These are phyloP conservation scores for Fragaria ananassa DNA, from an alignment of 306 rosid genomes.

Conservation along the genomic window DNA sequence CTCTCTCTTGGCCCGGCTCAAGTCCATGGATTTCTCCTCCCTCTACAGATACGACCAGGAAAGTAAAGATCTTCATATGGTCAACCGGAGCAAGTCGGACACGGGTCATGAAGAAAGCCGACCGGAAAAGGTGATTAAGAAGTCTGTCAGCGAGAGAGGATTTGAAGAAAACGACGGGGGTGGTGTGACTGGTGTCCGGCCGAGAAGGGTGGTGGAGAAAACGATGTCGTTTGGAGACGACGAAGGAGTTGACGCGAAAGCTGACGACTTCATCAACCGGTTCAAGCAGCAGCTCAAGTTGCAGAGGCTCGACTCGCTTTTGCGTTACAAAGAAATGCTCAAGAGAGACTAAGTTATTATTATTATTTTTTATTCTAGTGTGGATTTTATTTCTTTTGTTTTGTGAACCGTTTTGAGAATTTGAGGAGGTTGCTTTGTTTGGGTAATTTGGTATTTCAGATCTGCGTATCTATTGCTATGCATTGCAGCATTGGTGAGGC, in stretches of 20 bases:
- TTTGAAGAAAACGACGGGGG: neutral
- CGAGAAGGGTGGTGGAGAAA: constrained; percentile 30
- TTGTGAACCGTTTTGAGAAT: too few species aligned
- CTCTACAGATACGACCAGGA: constrained; percentile 20
- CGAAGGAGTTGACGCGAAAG: constrained; percentile 64
- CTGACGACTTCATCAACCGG: constrained; percentile 77
- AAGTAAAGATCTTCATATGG: constrained; percentile 11
- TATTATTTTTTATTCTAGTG: too few species aligned
- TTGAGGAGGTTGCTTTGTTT: too few species aligned
- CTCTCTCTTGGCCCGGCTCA: constrained; percentile 47
- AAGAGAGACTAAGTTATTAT: neutral
- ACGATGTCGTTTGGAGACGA: constrained; percentile 35
- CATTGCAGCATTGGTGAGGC: neutral
- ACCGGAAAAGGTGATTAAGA: constrained; percentile 37
- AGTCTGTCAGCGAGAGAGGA: constrained; percentile 27
- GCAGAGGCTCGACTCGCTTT: constrained; percentile 68
- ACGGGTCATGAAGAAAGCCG: neutral
- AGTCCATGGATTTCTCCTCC: constrained; percentile 36
- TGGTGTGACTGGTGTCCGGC: constrained; percentile 13
- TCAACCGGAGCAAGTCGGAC: constrained; percentile 42
- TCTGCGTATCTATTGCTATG: neutral
- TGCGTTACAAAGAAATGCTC: constrained; percentile 41
- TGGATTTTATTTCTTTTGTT: too few species aligned
- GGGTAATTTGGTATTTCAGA: too few species aligned
- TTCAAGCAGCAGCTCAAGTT: constrained; percentile 70